Conservation (phyloP, 345 rosid species). For the Clausena lansium region DNA sequence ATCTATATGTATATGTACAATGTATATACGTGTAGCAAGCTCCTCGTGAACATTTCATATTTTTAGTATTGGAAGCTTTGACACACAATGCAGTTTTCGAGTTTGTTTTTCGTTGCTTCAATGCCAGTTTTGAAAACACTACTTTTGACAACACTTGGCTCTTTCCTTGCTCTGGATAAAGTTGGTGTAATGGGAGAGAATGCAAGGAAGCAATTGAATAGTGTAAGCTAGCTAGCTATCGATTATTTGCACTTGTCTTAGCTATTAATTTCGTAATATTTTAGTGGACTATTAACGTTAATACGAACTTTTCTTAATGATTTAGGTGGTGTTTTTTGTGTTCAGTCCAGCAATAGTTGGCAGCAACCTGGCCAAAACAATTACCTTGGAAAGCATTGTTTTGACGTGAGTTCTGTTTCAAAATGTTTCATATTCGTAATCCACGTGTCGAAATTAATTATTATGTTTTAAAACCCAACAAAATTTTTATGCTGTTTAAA, state of each 20-base stretch:
- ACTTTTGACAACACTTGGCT: conserved; percentile 37
- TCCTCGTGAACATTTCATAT: background rate
- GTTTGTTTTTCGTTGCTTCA: conserved; percentile 30
- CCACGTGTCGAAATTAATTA: too few relatives aligned
- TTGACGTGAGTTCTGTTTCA: conserved; percentile 24
- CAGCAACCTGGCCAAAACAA: conserved; percentile 34
- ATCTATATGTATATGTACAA: too few relatives aligned
- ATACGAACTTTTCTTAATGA: too few relatives aligned
- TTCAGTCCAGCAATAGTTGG: conserved; percentile 38
- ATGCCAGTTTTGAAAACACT: conserved; percentile 42
- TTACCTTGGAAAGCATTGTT: conserved; percentile 32
- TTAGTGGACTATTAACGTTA: too few relatives aligned
- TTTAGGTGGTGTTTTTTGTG: conserved; percentile 38
- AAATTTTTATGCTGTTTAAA: too few relatives aligned
- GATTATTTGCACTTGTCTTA: background rate
- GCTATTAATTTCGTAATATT: too few relatives aligned
- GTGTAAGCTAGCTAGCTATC: background rate
- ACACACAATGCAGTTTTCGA: conserved; percentile 24
- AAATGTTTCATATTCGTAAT: too few relatives aligned
- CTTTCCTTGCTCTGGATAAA: conserved; percentile 29
- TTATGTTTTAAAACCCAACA: too few relatives aligned
- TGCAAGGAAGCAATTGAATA: conserved; percentile 34
- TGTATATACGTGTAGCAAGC: too few relatives aligned
- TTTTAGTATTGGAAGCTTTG: background rate
- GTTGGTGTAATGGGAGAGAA: conserved; percentile 29